These are phyloP conservation scores for Coelastrella sp. DNA, from an alignment of 139 green algal species.

Conservation along the genomic window DNA sequence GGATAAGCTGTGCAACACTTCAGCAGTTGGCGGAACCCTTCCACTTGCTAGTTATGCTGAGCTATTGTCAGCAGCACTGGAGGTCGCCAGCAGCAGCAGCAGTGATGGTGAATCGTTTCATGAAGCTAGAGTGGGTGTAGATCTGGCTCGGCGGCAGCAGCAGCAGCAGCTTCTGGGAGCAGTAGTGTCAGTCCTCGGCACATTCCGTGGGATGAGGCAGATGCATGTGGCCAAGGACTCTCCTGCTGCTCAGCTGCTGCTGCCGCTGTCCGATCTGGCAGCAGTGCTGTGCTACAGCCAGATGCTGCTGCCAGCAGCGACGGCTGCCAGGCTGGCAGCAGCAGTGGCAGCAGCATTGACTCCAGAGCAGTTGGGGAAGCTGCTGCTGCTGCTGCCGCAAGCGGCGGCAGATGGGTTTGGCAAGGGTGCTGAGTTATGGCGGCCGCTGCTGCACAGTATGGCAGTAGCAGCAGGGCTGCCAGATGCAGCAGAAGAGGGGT, in stretches of 20 bases:
- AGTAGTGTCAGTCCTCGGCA: conserved; percentile 31
- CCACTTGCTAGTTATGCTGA: conserved; percentile 16
- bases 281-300: conserved; percentile 36
- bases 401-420: conserved; percentile 26
- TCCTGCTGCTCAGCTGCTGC: conserved; percentile 17
- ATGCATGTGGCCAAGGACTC: background rate
- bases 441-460: conserved; percentile 29
- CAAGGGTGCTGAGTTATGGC: conserved; percentile 25
- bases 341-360: conserved; percentile 26
- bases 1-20: conserved; percentile 2
- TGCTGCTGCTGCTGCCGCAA: conserved; percentile 3
- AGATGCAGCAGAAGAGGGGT: background rate
- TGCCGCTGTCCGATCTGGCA: conserved; percentile 34
- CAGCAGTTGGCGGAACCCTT: background rate
- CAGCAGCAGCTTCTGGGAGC: conserved; percentile 28
- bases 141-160: background rate
- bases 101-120: background rate
- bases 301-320: conserved; percentile 17
- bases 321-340: background rate
- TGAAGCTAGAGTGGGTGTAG: background rate
- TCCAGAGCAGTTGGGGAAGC: background rate
- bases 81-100: background rate
- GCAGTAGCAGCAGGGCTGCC: conserved; percentile 6
- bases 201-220: conserved; percentile 29
- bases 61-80: background rate